A percentile compares a stretch with the other conserved stretches of the same genome.
Evolutionary conservation across 805 yeast species (phyloP).

Genomic region (Metschnikowia bowlesiae): DNA sequence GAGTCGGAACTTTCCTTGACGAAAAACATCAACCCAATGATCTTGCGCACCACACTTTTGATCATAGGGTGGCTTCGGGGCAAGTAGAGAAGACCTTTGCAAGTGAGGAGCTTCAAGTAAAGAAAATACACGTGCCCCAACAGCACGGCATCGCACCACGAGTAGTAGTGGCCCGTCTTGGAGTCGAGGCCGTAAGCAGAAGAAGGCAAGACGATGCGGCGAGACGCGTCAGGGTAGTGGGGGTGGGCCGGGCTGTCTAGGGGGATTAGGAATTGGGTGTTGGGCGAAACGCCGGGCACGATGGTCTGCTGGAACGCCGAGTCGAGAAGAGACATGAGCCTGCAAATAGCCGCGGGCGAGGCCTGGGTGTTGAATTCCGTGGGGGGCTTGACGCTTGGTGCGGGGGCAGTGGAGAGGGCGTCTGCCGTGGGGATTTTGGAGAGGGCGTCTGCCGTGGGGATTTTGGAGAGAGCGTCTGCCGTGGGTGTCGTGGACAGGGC

Average conservation of each 20-base stretch:
- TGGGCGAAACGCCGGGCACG: conserved; percentile 12
- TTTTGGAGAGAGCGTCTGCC: no score
- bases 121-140: conserved; percentile 20
- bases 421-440: no score
- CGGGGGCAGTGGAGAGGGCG: no score
- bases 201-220: conserved; percentile 10
- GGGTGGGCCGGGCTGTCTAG: conserved; percentile 17
- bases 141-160: conserved; percentile 25
- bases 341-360: conserved; percentile 12
- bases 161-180: conserved; percentile 13
- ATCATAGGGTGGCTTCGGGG: conserved; percentile 22
- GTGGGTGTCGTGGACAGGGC: no score
- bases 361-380: not conserved
- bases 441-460: no score
- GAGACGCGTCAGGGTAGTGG: conserved; percentile 5
- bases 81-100: conserved; percentile 19
- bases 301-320: conserved; percentile 12
- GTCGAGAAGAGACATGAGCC: conserved; percentile 15
- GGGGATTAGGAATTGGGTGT: conserved; percentile 7
- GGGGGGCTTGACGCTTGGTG: not conserved
- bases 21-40: conserved; percentile 18
- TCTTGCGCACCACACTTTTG: conserved; percentile 13
- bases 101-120: conserved; percentile 22
- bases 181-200: conserved; percentile 16
- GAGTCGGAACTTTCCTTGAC: conserved; percentile 16